Percentiles rank a stretch among this genome's conserved stretches.
phyloP scores from a whole-genome alignment of 2,329 filamentous ascomycete species.

The Myriosclerotinia curreyana region DNA sequence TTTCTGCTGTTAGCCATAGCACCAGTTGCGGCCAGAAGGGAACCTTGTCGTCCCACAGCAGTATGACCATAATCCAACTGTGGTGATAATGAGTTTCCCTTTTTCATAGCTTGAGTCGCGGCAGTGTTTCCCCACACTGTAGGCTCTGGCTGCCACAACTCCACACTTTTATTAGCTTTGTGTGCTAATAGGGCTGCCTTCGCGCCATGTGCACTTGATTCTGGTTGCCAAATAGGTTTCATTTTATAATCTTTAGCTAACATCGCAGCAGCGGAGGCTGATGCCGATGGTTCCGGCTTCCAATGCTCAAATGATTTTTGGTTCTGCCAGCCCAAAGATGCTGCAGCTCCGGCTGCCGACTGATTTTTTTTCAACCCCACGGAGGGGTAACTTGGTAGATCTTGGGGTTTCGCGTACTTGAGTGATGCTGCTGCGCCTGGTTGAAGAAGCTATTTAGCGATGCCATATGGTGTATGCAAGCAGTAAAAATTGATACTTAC shows the following conservation, averaged over 20 bases:
- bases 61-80: constrained; percentile 47
- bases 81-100: constrained; percentile 42
- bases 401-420: constrained; percentile 68
- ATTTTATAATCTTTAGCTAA: constrained; percentile 57
- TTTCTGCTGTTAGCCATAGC: constrained; percentile 60
- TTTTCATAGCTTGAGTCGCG: constrained; percentile 63
- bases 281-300: constrained; percentile 61
- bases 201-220: constrained; percentile 62
- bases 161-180: constrained; percentile 50
- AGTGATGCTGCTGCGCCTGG: constrained; percentile 59
- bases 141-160: constrained; percentile 50
- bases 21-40: constrained; percentile 71
- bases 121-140: constrained; percentile 59
- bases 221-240: constrained; percentile 57
- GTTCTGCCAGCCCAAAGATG: constrained; percentile 69
- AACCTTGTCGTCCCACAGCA: constrained; percentile 57
- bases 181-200: constrained; percentile 71
- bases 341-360: constrained; percentile 69
- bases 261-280: constrained; percentile 57
- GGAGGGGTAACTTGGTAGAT: constrained; percentile 73
- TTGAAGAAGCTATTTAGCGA: constrained; percentile 20
- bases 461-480: background rate
- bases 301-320: constrained; percentile 63
- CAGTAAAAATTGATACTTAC: constrained; percentile 42
- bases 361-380: constrained; percentile 54